Conservation (phyloP, 306 rosid genomes). For the Rosa multiflora region DNA sequence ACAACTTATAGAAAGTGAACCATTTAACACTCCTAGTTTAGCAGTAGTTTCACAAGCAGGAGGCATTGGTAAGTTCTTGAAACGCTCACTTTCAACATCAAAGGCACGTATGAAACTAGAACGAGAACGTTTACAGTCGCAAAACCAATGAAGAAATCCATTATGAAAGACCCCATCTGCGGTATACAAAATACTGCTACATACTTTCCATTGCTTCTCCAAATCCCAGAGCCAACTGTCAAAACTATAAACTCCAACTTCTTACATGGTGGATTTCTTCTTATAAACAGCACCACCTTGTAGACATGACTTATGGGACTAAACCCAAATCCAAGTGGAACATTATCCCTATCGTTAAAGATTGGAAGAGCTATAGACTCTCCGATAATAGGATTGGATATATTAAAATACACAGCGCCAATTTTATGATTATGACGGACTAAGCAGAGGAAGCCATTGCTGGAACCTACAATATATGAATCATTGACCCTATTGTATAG, state of each 20-base stretch:
- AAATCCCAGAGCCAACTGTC: background rate
- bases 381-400: background rate
- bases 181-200: background rate
- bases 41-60: background rate
- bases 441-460: background rate
- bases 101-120: background rate
- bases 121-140: background rate
- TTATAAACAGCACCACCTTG: background rate
- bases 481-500: background rate
- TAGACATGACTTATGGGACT: background rate
- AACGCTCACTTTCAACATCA: background rate
- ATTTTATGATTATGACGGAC: background rate
- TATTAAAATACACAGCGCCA: background rate
- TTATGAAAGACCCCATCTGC: background rate
- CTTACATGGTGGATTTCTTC: too few relatives aligned
- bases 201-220: background rate
- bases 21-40: background rate
- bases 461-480: background rate
- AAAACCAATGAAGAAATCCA: conserved; percentile 2
- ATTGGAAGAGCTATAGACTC: background rate
- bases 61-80: background rate
- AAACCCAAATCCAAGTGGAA: background rate
- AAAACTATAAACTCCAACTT: background rate
- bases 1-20: background rate
- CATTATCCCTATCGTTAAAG: background rate